phyloP scores from a whole-genome alignment of 164 flowering plant genomes.

The Piper betle region DNA sequence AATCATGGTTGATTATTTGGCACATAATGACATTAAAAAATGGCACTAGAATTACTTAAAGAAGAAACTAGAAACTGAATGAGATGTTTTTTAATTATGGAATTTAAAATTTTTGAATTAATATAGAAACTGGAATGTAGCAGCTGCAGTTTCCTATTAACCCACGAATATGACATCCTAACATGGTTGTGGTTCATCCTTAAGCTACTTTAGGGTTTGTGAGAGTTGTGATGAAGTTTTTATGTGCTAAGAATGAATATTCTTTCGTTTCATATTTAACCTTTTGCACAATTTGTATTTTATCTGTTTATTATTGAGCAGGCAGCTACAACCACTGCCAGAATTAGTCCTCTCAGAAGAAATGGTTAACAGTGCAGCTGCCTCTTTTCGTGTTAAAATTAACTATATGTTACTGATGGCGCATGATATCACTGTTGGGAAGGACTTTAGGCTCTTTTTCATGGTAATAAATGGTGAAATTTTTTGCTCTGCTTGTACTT shows the following conservation, averaged over 20 bases:
- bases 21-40: no score
- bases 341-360: conserved; percentile 87
- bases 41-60: no score
- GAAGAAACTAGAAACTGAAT: no score
- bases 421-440: conserved; percentile 89
- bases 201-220: no score
- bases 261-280: background rate
- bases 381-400: conserved; percentile 78
- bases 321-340: conserved; percentile 57
- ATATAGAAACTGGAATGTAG: background rate
- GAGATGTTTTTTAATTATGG: background rate
- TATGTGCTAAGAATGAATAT: background rate
- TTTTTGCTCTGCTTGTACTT: background rate
- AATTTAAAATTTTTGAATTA: background rate
- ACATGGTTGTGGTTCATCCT: background rate
- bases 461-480: conserved; percentile 36
- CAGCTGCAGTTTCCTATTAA: background rate
- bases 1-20: no score
- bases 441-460: conserved; percentile 78
- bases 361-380: conserved; percentile 79
- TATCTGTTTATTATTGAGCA: conserved; percentile 14
- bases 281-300: background rate
- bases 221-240: no score
- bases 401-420: conserved; percentile 77
- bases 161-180: background rate